Evolutionary conservation across 345 rosid species (phyloP).

Genomic region (Rhizophora apiculata): DNA sequence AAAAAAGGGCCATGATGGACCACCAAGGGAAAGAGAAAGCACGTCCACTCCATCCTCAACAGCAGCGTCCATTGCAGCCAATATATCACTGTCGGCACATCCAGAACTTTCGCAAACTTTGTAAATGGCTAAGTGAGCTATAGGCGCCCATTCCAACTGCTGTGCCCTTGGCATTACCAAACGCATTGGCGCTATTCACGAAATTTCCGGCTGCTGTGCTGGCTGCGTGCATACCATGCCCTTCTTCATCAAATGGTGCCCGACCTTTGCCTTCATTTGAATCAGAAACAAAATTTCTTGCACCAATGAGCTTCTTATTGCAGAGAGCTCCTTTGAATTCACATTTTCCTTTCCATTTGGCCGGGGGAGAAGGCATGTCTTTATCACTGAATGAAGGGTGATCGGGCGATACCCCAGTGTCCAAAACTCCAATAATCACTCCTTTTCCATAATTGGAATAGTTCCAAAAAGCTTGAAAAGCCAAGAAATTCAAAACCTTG

Average conservation of each 20-base stretch:
- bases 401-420: constrained; percentile 23
- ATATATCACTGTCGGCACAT: constrained; percentile 49
- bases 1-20: constrained; percentile 23
- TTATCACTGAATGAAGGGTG: constrained; percentile 30
- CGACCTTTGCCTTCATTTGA: background rate
- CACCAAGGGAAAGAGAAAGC: constrained; percentile 50
- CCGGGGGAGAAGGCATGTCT: constrained; percentile 22
- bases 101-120: constrained; percentile 50
- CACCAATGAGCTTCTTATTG: constrained; percentile 31
- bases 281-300: constrained; percentile 14
- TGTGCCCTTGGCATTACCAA: constrained; percentile 54
- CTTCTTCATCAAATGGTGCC: constrained; percentile 16
- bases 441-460: constrained; percentile 22
- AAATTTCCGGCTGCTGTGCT: constrained; percentile 48
- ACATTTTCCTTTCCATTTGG: constrained; percentile 32
- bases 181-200: constrained; percentile 21
- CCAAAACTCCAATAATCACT: constrained; percentile 24
- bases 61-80: constrained; percentile 59
- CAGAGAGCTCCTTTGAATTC: constrained; percentile 21
- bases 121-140: constrained; percentile 55
- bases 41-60: constrained; percentile 64
- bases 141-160: constrained; percentile 65
- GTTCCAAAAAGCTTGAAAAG: background rate
- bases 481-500: constrained; percentile 16
- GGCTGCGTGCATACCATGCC: constrained; percentile 26